Conservation (phyloP, 495 filamentous ascomycete genomes). For the Mycothermus thermophilus region DNA sequence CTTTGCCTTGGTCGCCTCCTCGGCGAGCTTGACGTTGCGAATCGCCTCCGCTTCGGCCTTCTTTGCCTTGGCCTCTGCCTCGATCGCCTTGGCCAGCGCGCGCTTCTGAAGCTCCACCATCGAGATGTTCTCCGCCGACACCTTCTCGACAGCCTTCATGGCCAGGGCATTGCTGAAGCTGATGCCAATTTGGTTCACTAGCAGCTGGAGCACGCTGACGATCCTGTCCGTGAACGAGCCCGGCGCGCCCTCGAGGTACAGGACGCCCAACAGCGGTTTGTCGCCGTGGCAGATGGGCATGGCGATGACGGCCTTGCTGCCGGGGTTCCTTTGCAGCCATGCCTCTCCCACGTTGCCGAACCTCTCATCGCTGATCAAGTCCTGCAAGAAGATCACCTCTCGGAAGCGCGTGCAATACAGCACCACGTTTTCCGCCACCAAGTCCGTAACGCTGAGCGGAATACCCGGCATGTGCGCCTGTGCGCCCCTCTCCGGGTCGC, state of each 20-base stretch:
- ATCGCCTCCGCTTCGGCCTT: conserved; percentile 70
- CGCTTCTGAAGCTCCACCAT: conserved; percentile 83
- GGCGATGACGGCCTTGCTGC: conserved; percentile 67
- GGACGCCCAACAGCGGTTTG: conserved; percentile 60
- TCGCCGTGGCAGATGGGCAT: conserved; percentile 71
- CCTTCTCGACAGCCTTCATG: conserved; percentile 67
- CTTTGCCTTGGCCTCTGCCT: conserved; percentile 73
- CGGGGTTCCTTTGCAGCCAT: conserved; percentile 52
- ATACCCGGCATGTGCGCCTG: conserved; percentile 48
- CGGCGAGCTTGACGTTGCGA: conserved; percentile 74
- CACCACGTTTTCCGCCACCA: conserved; percentile 63
- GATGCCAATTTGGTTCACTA: conserved; percentile 82
- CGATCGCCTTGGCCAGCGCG: conserved; percentile 62
- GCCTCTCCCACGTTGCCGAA: conserved; percentile 67
- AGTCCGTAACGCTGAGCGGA: conserved; percentile 45
- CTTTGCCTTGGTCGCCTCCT: conserved; percentile 83
- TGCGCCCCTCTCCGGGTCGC: conserved; percentile 52
- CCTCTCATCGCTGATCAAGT: conserved; percentile 70
- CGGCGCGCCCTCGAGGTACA: conserved; percentile 75
- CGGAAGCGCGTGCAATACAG: conserved; percentile 73
- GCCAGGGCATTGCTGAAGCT: conserved; percentile 77
- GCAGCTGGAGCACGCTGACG: conserved; percentile 66
- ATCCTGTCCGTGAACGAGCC: conserved; percentile 83
- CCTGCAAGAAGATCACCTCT: conserved; percentile 71
- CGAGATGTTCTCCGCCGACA: conserved; percentile 64